These are phyloP conservation scores for Candida corydali DNA, from an alignment of 805 yeast species.

Conservation along the genomic window DNA sequence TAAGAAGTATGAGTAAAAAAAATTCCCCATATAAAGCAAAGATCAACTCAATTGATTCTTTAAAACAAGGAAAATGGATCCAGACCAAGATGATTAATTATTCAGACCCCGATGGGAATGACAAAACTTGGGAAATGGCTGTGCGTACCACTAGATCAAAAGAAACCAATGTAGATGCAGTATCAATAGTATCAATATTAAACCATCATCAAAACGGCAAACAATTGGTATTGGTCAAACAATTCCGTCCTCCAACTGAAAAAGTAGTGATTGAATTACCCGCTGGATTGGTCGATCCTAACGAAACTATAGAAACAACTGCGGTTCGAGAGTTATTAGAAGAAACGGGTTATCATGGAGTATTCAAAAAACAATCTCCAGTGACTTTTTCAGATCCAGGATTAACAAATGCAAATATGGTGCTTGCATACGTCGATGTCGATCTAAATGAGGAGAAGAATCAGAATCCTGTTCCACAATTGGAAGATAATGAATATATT, in stretches of 20 bases:
- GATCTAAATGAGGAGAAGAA: conserved; percentile 69
- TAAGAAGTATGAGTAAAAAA: conserved; percentile 11
- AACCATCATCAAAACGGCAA: conserved; percentile 35
- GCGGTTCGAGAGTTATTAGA: conserved; percentile 86
- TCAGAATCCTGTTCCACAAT: conserved; percentile 60
- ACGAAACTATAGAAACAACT: conserved; percentile 70
- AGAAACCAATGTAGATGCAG: conserved; percentile 71
- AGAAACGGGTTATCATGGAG: conserved; percentile 90
- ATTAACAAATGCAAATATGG: conserved; percentile 80
- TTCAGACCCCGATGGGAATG: conserved; percentile 62
- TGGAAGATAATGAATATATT: conserved; percentile 91
- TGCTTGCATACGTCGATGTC: conserved; percentile 71
- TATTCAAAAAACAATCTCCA: conserved; percentile 32
- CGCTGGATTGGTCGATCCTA: conserved; percentile 88
- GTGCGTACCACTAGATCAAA: conserved; percentile 69
- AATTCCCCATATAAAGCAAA: conserved; percentile 35
- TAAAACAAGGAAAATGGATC: conserved; percentile 39
- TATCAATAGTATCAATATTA: conserved; percentile 78
- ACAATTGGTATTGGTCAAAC: conserved; percentile 67
- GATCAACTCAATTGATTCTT: conserved; percentile 30
- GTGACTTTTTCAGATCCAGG: conserved; percentile 76
- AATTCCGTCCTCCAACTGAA: conserved; percentile 87
- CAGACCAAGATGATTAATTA: conserved; percentile 62
- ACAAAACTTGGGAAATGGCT: conserved; percentile 89
- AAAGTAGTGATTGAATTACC: conserved; percentile 92